Base-by-base conservation (phyloP, 1,284 basidiomycete species). In the Puccinia horiana region DNA sequence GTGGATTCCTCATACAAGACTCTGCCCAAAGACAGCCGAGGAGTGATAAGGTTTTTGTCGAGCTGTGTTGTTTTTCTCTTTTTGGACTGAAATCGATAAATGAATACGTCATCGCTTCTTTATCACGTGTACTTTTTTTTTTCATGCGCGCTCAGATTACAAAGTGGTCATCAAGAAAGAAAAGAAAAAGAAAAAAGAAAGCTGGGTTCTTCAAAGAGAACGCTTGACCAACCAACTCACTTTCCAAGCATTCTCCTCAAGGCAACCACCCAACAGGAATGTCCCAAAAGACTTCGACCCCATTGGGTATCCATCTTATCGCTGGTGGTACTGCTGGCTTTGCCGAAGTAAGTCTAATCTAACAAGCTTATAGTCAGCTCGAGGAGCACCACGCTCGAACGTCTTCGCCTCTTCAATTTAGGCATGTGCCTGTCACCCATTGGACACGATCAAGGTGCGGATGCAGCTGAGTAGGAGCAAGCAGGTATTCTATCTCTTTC, bases 391-490 rank as follows among this genome's bases (percentile, higher is more conserved):
- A 26, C 18, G 18, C 54, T 52, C 49, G 26, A 20, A 37, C 74
- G 54, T n/a, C 26, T 61, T 26, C 29, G 4, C n/a, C n/a, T n/a
- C n/a, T 35, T 9, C 14, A 23, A 42, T 20, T 52, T 29, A 85
- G 93, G 93, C 87, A 93, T 84, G 90, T 88, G 86, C 94, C 92
- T 86, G 92, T 93, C 86, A 93, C 85, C 88, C 94, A 4, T 90
- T 98, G 69, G 96, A 98, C 88, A 98, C 96, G 42, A 98, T 98
- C 90, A 98, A 98, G 90, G 96, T 96, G 84, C 93, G 96, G 76
- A 98, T 98, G 96, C 96, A 98, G 89, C 92, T 98, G 81, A 84
- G 83, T 35, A 79, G 81, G 72, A 82, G 83, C 49, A 77, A 80
- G 54, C 77, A 82, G 67, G 81, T 79, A 79, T 26, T 75, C 16